phyloP scores from a whole-genome alignment of 768 basidiomycete species.

The Coprinellus micaceus region DNA sequence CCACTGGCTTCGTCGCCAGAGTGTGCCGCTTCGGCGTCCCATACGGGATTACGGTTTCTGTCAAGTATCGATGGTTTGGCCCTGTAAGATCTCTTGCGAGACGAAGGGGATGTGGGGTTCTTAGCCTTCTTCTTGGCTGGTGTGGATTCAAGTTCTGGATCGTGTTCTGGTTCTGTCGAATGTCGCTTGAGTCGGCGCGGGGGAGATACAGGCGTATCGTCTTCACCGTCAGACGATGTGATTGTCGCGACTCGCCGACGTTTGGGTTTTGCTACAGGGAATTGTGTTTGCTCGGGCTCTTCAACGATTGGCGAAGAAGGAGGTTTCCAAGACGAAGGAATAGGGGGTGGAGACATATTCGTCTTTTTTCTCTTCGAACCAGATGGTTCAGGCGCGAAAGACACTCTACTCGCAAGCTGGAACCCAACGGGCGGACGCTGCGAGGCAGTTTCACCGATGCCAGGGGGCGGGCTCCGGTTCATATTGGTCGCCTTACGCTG shows the following conservation, averaged over 20 bases:
- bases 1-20: constrained; percentile 77
- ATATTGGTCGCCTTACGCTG: too few species aligned
- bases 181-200: constrained; percentile 36
- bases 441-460: background rate
- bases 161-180: background rate
- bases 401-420: background rate
- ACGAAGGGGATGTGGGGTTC: too few species aligned
- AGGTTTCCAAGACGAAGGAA: constrained; percentile 15
- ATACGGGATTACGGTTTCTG: constrained; percentile 34
- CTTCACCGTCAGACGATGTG: constrained; percentile 18
- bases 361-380: constrained; percentile 10
- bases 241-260: constrained; percentile 24
- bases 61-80: constrained; percentile 25
- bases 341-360: constrained; percentile 26
- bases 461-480: background rate
- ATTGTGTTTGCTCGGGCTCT: constrained; percentile 26
- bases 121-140: constrained; percentile 16
- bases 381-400: background rate
- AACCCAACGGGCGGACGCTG: background rate
- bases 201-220: constrained; percentile 27
- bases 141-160: constrained; percentile 22
- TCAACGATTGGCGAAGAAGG: constrained; percentile 19
- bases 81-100: constrained; percentile 12
- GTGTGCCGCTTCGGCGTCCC: constrained; percentile 71
- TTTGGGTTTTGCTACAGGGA: constrained; percentile 18